phyloP scores from a whole-genome alignment of 1,139 yeast species.

The Taphrina confusa region DNA sequence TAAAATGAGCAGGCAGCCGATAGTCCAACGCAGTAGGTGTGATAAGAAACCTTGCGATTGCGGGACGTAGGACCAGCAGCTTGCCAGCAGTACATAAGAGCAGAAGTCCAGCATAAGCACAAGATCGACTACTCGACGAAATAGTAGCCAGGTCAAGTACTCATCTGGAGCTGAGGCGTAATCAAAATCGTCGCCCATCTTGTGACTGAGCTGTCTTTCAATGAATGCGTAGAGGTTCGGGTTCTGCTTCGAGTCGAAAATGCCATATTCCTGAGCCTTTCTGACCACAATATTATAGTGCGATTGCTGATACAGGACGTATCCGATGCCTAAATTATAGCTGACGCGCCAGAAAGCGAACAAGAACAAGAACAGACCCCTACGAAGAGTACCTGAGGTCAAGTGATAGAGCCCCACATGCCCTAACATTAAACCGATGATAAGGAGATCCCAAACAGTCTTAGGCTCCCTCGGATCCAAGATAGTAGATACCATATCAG shows the following conservation, averaged over 20 bases:
- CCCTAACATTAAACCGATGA: conserved; percentile 56
- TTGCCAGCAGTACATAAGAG: conserved; percentile 69
- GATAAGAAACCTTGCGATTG: conserved; percentile 51
- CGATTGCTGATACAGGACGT: conserved; percentile 67
- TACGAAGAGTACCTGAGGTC: conserved; percentile 48
- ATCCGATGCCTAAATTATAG: conserved; percentile 80
- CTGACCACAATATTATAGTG: conserved; percentile 58
- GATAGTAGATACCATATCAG: conserved; percentile 76
- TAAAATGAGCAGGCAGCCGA: conserved; percentile 56
- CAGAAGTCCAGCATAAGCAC: conserved; percentile 84
- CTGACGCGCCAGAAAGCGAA: conserved; percentile 76
- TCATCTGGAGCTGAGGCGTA: conserved; percentile 64
- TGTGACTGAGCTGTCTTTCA: conserved; percentile 57
- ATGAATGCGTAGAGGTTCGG: conserved; percentile 52
- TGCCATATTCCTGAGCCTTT: conserved; percentile 54
- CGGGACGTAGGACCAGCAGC: conserved; percentile 53
- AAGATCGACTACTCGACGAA: conserved; percentile 77
- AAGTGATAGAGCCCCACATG: conserved; percentile 56
- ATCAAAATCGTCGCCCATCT: conserved; percentile 59
- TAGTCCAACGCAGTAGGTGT: conserved; percentile 48
- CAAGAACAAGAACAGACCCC: conserved; percentile 54
- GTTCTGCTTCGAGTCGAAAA: conserved; percentile 51
- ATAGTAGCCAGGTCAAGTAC: conserved; percentile 80
- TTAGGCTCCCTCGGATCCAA: conserved; percentile 69
- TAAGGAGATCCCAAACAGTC: conserved; percentile 64